Evolutionary conservation across 306 rosid genomes (phyloP).

Genomic region (Gastrolobium villosum): DNA sequence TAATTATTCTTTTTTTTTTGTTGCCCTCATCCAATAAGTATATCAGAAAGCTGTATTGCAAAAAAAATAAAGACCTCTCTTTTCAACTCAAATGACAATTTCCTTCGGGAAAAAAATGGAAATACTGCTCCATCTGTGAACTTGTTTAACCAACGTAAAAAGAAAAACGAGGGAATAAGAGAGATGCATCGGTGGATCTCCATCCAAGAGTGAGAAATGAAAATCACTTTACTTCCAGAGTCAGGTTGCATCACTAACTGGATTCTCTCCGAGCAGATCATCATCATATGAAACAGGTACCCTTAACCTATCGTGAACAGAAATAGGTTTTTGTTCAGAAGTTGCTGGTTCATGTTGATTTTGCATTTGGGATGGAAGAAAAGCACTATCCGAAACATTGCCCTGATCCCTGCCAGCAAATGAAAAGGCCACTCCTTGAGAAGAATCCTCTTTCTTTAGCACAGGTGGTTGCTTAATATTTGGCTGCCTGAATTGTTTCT

Average conservation of each 20-base stretch:
- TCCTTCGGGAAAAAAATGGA: neutral
- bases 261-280: constrained; percentile 63
- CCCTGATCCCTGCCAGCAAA: constrained; percentile 32
- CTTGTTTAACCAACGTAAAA: neutral
- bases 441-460: constrained; percentile 52
- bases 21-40: neutral
- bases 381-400: constrained; percentile 30
- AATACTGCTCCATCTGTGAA: neutral
- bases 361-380: constrained; percentile 40
- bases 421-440: constrained; percentile 43
- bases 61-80: neutral
- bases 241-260: constrained; percentile 51
- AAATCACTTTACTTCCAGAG: constrained; percentile 21
- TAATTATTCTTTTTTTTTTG: neutral
- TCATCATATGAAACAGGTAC: constrained; percentile 83
- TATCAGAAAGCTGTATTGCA: neutral
- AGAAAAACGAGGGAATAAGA: constrained; percentile 16
- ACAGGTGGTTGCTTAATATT: constrained; percentile 47
- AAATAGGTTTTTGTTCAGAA: constrained; percentile 51
- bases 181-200: neutral
- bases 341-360: constrained; percentile 56
- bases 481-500: constrained; percentile 83
- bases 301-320: constrained; percentile 81
- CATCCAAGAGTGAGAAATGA: constrained; percentile 19
- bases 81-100: neutral